phyloP scores from a whole-genome alignment of 139 green algal species.

The Klebsormidium nitens region DNA sequence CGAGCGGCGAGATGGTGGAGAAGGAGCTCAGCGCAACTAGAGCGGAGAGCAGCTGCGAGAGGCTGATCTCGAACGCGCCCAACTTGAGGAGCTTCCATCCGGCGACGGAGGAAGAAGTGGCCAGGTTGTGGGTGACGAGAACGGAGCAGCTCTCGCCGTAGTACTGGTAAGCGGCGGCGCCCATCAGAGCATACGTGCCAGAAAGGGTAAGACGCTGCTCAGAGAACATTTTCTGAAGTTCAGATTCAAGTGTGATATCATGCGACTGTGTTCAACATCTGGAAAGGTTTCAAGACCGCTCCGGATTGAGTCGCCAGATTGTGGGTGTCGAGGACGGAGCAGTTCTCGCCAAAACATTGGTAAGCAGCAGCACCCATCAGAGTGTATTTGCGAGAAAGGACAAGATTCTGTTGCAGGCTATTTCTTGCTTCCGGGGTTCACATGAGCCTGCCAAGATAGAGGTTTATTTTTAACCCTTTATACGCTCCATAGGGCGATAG shows the following conservation, averaged over 20 bases:
- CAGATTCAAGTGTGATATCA: too few relatives aligned
- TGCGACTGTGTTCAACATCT: too few relatives aligned
- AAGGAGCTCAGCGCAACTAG: slow-evolving; percentile 3
- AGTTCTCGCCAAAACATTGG: slow-evolving; percentile 8
- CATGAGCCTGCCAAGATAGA: too few relatives aligned
- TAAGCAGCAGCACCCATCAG: slow-evolving; percentile 13
- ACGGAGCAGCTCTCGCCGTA: slow-evolving; percentile 2
- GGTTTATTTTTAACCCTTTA: too few relatives aligned
- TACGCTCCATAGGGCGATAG: too few relatives aligned
- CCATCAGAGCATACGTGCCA: slow-evolving; percentile 16
- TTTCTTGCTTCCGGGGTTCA: too few relatives aligned
- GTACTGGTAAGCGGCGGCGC: slow-evolving; percentile 13
- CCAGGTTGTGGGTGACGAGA: slow-evolving; percentile 14
- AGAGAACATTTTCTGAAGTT: too few relatives aligned
- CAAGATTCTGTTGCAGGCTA: too few relatives aligned
- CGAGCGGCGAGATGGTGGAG: slow-evolving; percentile 8
- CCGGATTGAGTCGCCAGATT: not conserved
- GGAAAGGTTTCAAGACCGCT: too few relatives aligned
- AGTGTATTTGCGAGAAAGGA: too few relatives aligned
- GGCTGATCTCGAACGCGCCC: not conserved
- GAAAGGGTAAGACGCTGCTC: too few relatives aligned
- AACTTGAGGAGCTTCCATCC: slow-evolving; percentile 3
- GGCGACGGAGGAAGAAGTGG: not conserved
- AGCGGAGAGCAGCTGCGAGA: not conserved
- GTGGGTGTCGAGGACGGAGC: slow-evolving; percentile 10